Evolutionary conservation across 164 flowering plant species (phyloP), one percentile per base, ranked within the genome.

Genomic region (Stephania yunnanensis): DNA sequence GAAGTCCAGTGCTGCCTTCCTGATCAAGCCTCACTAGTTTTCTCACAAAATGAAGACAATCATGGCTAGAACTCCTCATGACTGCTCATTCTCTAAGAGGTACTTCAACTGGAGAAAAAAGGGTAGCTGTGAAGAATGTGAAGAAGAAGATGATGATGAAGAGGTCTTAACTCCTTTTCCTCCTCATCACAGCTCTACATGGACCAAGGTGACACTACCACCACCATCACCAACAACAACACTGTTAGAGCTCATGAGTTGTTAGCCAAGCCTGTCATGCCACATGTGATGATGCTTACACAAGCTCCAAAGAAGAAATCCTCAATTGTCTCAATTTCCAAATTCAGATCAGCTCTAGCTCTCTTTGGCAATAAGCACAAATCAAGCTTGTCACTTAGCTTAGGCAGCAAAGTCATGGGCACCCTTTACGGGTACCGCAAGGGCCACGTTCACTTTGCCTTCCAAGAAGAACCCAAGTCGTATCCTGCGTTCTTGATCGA

Each of bases 371-470:
- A 81, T 29, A 83, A 81, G 82, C 79, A 74, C 71, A 61, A 84
- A 15, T 68, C 87, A 2, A 58, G 45, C 10, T 46, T 72, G 17
- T 70, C 81, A 25, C 76, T 85, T 0, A 77, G 86, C 22, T 86
- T 80, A 2, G 92, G 92, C 7, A 82, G 82, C 52, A 76, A 78
- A 58, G 86, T 94, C 19, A 76, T 86, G 0, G 97, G 94, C 0
- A 96, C 99, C 19, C 91, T 96, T 1, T 96, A 91, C 72, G 99
- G 99, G 5, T 79, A 87, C 71, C 83, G 98, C 2, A 85, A 89
- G 0, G 99, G 99, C 0, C 97, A 87, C 70, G 97, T 92, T 8
- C 87, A 88, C 66, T 82, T 96, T 22, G 93, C 99, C 1, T 86
- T 94, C 58, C 98, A 96, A 71, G 90, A 86, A 22, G 91, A 88